Evolutionary conservation across 768 basidiomycete genomes (phyloP), one percentile per base, ranked within the genome.

Genomic region (Leccinum subtestaceum): DNA sequence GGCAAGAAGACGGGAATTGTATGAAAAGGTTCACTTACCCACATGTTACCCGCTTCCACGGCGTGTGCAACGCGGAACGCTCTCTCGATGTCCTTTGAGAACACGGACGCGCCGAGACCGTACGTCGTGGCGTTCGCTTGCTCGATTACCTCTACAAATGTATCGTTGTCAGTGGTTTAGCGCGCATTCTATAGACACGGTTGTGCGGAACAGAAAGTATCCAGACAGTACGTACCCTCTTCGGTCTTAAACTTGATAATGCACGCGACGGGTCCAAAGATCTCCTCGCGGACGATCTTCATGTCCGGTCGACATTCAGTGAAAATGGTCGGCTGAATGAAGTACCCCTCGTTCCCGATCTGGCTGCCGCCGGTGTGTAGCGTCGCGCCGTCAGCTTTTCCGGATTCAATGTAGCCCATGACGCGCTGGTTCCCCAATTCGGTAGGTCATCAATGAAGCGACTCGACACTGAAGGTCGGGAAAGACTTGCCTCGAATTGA

Each of bases 1-100:
- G 4, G 46, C 13, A 17, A 51, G 52, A 19, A 19, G 10, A 45
- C 43, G 11, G 43, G 27, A 21, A 31, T 31, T 21, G 15, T n/a
- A 13, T 9, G 31, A 17, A 21, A 6, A 17, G 31, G 21, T 29
- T 36, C 51, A 69, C 56, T 11, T 56, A 85, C 81, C 85, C 86
- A 92, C 12, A 82, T 83, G 15, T 88, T 80, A 31, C 81, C 81
- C 4, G 78, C 78, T 57, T 82, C 75, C 12, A 84, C 65, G 46
- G 70, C 68, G 53, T 76, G 72, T 15, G 79, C 77, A 29, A 78
- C 74, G 11, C 70, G 68, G 52, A 81, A 69, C 15, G 76, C 81
- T 49, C 74, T 69, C 40, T 72, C 69, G 62, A 82, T 60, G 32
- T 59, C 57, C 11, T 52, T 59, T 1, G 59, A 59, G 40, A 60